Percentiles rank a stretch among this genome's conserved stretches.
phyloP scores from a whole-genome alignment of 1,284 basidiomycete species.

The Cryptococcus sp. region DNA sequence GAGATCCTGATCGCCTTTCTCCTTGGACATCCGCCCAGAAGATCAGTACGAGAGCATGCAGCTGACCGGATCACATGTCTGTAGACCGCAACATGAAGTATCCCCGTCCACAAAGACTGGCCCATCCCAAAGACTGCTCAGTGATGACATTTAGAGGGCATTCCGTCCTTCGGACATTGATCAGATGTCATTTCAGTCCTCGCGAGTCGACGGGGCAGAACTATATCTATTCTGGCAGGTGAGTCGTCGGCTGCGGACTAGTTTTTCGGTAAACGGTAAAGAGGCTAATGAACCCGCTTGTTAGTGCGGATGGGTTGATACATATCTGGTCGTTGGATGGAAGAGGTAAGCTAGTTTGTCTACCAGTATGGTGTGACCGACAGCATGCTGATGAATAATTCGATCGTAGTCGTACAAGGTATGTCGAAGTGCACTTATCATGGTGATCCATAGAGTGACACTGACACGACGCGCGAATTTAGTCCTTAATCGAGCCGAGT shows the following conservation, averaged over 20 bases:
- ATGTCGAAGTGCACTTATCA: background rate
- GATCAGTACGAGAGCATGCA: no score
- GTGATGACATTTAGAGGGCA: slow-evolving; percentile 97
- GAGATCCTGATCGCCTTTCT: slow-evolving; percentile 54
- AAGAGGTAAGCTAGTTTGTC: slow-evolving; percentile 41
- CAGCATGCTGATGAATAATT: background rate
- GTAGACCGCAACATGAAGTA: slow-evolving; percentile 65
- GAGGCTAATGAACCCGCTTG: background rate
- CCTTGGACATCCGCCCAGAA: no score
- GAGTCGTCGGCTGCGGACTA: background rate
- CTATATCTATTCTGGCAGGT: slow-evolving; percentile 85
- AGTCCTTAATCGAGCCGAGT: slow-evolving; percentile 77
- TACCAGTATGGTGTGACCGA: background rate
- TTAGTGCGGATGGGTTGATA: slow-evolving; percentile 41
- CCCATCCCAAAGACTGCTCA: slow-evolving; percentile 83
- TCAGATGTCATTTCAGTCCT: slow-evolving; percentile 94
- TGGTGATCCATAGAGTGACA: background rate
- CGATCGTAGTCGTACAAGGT: slow-evolving; percentile 27
- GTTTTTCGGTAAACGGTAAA: background rate
- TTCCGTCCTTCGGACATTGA: slow-evolving; percentile 86
- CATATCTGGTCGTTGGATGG: slow-evolving; percentile 96
- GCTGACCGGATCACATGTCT: background rate
- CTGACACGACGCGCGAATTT: slow-evolving; percentile 3
- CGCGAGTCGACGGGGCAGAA: slow-evolving; percentile 84
- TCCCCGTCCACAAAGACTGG: slow-evolving; percentile 41